phyloP scores from a whole-genome alignment of 2,329 filamentous ascomycete species.

The Capronia coronata region DNA sequence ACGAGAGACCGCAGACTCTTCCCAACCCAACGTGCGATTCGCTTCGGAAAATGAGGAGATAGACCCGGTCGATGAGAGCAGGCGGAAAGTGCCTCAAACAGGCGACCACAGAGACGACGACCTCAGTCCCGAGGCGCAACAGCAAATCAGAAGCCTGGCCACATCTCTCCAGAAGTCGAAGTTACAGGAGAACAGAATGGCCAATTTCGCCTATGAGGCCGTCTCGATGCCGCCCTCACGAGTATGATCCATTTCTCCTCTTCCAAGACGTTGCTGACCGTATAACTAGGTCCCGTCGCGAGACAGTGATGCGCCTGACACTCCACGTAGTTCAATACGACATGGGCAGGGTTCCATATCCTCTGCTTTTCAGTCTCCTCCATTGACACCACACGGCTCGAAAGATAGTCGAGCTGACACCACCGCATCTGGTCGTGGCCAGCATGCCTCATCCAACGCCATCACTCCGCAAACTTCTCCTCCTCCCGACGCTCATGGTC shows the following conservation, averaged over 20 bases:
- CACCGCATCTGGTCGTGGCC: conserved; percentile 33
- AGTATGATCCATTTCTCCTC: conserved; percentile 32
- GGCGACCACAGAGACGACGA: conserved; percentile 28
- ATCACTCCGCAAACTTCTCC: conserved; percentile 53
- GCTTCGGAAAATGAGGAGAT: conserved; percentile 66
- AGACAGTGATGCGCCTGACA: conserved; percentile 58
- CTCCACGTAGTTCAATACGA: conserved; percentile 51
- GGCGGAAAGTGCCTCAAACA: conserved; percentile 8
- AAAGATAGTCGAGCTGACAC: conserved; percentile 43
- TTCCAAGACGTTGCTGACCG: conserved; percentile 4
- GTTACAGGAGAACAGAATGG: conserved; percentile 75
- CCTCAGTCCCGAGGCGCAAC: conserved; percentile 42
- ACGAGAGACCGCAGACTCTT: conserved; percentile 12
- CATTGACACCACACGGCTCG: conserved; percentile 78
- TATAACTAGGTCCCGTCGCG: conserved; percentile 34
- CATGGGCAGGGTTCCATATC: conserved; percentile 53
- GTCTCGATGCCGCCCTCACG: conserved; percentile 66
- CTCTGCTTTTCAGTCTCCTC: conserved; percentile 75
- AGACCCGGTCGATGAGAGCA: conserved; percentile 38
- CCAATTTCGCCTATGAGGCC: conserved; percentile 82
- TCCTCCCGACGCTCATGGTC: conserved; percentile 39
- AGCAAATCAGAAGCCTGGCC: conserved; percentile 66
- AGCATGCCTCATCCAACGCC: conserved; percentile 29
- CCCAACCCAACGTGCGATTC: conserved; percentile 58
- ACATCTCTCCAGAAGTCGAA: conserved; percentile 65